Conservation (phyloP, 202 grass and related monocot genomes). For the Carex arenaria region DNA sequence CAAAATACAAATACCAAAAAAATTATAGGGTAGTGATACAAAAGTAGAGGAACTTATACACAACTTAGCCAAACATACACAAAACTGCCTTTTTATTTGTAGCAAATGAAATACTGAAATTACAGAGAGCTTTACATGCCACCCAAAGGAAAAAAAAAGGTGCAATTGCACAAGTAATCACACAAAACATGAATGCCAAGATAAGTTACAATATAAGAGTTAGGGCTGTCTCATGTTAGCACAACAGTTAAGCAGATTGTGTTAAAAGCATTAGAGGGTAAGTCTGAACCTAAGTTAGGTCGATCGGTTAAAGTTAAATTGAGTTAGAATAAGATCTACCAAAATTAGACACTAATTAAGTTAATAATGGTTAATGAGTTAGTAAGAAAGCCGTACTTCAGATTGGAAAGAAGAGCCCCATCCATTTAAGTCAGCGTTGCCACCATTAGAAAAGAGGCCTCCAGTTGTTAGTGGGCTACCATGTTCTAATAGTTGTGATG, state of each 20-base stretch:
- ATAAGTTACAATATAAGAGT: neutral
- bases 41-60: neutral
- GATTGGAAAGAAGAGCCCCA: conserved; percentile 98
- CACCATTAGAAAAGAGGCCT: conserved; percentile 91
- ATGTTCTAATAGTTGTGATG: conserved; percentile 97
- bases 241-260: conserved; percentile 25
- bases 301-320: conserved; percentile 35
- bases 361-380: conserved; percentile 25
- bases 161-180: conserved; percentile 8
- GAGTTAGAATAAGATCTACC: conserved; percentile 56
- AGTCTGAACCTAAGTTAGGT: conserved; percentile 15
- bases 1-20: conserved; percentile 3
- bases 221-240: conserved; percentile 34
- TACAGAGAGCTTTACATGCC: neutral
- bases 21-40: neutral
- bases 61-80: neutral
- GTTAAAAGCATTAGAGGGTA: conserved; percentile 10
- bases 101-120: conserved; percentile 1
- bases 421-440: conserved; percentile 73
- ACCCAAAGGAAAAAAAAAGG: neutral
- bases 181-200: neutral
- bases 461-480: conserved; percentile 98
- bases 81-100: neutral
- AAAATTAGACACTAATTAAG: conserved; percentile 33
- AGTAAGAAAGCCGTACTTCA: conserved; percentile 70